phyloP scores from a whole-genome alignment of 306 rosid genomes.

The Glycine soja region DNA sequence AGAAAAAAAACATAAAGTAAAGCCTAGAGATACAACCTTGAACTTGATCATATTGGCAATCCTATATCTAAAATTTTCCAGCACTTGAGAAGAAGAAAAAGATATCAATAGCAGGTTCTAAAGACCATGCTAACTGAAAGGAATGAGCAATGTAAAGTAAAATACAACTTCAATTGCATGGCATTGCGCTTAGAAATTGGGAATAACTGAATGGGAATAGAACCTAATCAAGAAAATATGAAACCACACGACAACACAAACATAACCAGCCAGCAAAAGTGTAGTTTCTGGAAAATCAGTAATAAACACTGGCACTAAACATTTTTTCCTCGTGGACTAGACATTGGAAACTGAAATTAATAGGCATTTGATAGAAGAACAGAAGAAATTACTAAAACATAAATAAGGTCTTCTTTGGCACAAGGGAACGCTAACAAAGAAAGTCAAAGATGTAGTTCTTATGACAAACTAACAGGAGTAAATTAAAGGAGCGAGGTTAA shows the following conservation, averaged over 20 bases:
- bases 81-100: neutral
- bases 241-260: slow-evolving; percentile 11
- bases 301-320: slow-evolving; percentile 21
- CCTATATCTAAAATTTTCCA: neutral
- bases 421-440: slow-evolving; percentile 36
- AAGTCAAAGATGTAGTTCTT: slow-evolving; percentile 41
- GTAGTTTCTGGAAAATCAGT: slow-evolving; percentile 41
- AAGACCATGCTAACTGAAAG: neutral
- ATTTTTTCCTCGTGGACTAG: slow-evolving; percentile 20
- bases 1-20: neutral
- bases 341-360: slow-evolving; percentile 46
- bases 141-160: slow-evolving; percentile 44
- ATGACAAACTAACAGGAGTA: slow-evolving; percentile 36
- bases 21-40: neutral
- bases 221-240: slow-evolving; percentile 29
- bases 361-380: slow-evolving; percentile 36
- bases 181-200: neutral
- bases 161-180: slow-evolving; percentile 34
- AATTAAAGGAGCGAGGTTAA: slow-evolving; percentile 37
- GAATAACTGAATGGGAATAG: slow-evolving; percentile 16
- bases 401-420: slow-evolving; percentile 34
- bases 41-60: neutral
- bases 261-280: slow-evolving; percentile 32
- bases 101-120: neutral
- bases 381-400: slow-evolving; percentile 1